Percentiles rank a stretch among this genome's conserved stretches.
These are phyloP conservation scores for Magnusiomyces magnusii DNA, from an alignment of 1,139 yeast genomes.

Conservation along the genomic window DNA sequence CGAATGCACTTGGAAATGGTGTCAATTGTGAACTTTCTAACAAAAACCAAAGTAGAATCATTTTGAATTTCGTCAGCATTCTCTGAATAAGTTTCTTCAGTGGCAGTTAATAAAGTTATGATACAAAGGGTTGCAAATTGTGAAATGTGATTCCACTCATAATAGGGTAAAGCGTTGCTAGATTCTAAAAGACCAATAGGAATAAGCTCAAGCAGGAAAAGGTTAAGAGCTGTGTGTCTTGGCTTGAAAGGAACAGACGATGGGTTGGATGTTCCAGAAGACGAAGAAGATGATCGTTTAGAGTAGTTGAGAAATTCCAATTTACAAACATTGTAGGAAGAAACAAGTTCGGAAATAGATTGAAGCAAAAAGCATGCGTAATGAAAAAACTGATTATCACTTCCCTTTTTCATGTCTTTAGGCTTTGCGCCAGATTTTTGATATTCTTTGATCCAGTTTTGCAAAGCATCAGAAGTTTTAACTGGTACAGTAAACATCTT, in stretches of 20 bases:
- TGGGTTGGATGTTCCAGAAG: background rate
- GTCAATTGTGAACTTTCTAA: conserved; percentile 69
- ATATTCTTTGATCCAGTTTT: conserved; percentile 18
- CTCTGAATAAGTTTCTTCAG: conserved; percentile 25
- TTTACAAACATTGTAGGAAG: conserved; percentile 75
- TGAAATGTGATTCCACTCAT: conserved; percentile 38
- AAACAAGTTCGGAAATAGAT: conserved; percentile 59
- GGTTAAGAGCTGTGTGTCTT: conserved; percentile 67
- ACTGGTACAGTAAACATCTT: conserved; percentile 27
- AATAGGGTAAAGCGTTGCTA: conserved; percentile 18
- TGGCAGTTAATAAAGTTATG: conserved; percentile 43
- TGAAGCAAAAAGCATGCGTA: conserved; percentile 65
- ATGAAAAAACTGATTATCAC: conserved; percentile 45
- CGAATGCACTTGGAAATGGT: conserved; percentile 54
- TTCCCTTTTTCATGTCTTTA: conserved; percentile 23
- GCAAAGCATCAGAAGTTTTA: conserved; percentile 21
- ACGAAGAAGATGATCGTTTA: conserved; percentile 39
- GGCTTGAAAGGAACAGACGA: conserved; percentile 40
- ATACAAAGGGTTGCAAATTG: conserved; percentile 42
- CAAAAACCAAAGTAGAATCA: conserved; percentile 62
- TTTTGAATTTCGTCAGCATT: conserved; percentile 35
- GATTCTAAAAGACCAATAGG: conserved; percentile 43
- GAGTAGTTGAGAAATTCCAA: conserved; percentile 75
- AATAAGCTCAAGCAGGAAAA: conserved; percentile 67
- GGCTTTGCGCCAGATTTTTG: conserved; percentile 24